Conservation (phyloP, 106 monocot genomes). For the Cymbidium sinense region DNA sequence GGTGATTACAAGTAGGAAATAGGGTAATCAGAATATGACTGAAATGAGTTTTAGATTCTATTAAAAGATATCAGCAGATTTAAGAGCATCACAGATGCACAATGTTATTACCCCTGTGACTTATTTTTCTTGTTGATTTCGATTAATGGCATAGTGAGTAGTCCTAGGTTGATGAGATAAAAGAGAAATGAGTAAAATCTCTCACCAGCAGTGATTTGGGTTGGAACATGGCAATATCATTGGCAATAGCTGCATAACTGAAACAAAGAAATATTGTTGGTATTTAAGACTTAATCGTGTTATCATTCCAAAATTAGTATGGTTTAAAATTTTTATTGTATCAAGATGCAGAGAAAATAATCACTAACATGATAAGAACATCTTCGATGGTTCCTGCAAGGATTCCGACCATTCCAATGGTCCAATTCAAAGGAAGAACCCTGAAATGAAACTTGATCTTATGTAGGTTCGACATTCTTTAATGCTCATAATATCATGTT, state of each 20-base stretch:
- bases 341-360: neutral
- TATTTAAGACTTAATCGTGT: neutral
- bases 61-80: neutral
- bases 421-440: conserved; percentile 92
- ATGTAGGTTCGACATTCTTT: neutral
- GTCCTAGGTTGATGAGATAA: neutral
- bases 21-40: neutral
- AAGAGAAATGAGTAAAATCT: neutral
- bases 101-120: neutral
- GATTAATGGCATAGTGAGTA: neutral
- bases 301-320: neutral
- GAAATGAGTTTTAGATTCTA: neutral
- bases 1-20: neutral
- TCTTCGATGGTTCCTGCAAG: conserved; percentile 83
- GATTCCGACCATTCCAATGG: conserved; percentile 80
- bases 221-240: conserved; percentile 17
- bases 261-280: neutral
- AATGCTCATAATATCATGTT: neutral
- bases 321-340: neutral
- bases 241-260: conserved; percentile 83
- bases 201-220: conserved; percentile 35
- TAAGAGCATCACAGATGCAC: neutral
- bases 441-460: conserved; percentile 28
- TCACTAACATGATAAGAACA: conserved; percentile 66
- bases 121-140: neutral